A percentile compares a stretch with the other conserved stretches of the same genome.
Evolutionary conservation across 2,329 filamentous ascomycete species (phyloP).

Genomic region (Xylariales sp.): DNA sequence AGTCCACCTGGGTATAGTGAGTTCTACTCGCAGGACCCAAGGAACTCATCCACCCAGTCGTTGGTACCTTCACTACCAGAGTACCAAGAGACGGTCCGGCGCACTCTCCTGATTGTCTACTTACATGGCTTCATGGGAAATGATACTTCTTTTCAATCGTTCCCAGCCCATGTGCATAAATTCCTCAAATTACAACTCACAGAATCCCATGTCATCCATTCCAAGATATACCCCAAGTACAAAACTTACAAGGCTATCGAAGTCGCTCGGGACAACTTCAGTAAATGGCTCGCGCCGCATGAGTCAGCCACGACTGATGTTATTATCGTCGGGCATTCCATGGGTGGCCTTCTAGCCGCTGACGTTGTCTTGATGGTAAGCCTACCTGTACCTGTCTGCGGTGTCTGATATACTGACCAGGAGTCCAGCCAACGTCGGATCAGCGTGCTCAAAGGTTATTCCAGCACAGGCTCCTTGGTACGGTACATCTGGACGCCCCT

Average conservation of each 20-base stretch:
- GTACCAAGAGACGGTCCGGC: conserved; percentile 30
- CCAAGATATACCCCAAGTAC: conserved; percentile 80
- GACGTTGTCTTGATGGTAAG: conserved; percentile 67
- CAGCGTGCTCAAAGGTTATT: conserved; percentile 35
- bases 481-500: conserved; percentile 78
- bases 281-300: conserved; percentile 74
- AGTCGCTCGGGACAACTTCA: conserved; percentile 77
- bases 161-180: conserved; percentile 82
- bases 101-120: conserved; percentile 70
- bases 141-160: conserved; percentile 80
- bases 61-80: conserved; percentile 24
- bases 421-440: conserved; percentile 19
- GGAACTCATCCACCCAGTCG: conserved; percentile 43
- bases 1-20: too few relatives aligned
- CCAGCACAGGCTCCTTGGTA: conserved; percentile 73
- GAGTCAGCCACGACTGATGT: conserved; percentile 71
- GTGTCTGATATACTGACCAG: background rate
- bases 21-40: too few relatives aligned
- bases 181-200: conserved; percentile 61
- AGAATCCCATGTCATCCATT: conserved; percentile 75
- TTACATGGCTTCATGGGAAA: conserved; percentile 90
- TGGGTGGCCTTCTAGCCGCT: conserved; percentile 79
- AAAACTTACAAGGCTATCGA: conserved; percentile 69
- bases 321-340: conserved; percentile 80
- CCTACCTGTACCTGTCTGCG: conserved; percentile 16